Base-by-base conservation (phyloP, 306 rosid genomes). In the Medicago ruthenica region DNA sequence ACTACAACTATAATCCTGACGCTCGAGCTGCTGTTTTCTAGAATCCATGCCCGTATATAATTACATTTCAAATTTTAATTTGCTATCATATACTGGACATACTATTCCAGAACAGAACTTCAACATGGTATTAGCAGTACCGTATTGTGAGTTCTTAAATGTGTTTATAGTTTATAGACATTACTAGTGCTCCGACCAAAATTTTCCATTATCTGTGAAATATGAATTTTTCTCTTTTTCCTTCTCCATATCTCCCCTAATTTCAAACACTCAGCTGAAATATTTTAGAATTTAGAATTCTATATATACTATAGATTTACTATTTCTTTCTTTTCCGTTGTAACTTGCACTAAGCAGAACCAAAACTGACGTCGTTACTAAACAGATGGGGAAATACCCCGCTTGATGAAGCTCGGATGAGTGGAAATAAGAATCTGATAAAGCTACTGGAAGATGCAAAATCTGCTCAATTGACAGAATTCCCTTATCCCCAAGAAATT, bases 361-460 rank as follows among this genome's bases (percentile, higher is more conserved):
- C 16, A 45, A 50, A 34, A 66, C 59, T 51, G 22, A 14, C n/a
- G n/a, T 71, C 6, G 14, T 37, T 66, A 62, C 85, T 71, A 76
- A 76, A 65, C 71, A 95, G 99, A 86, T 90, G 99, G 97, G 97
- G 99, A 83, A 90, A 90, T 75, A 92, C 97, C 67, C 98, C 99
- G 4, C 76, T 95, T 44, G 93, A 89, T 85, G 99, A 90, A 80
- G 93, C 87, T 59, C 89, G 88, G 37, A 89, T 77, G 85, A 85
- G 91, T 75, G 99, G 97, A 81, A 95, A 95, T 81, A 87, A 87
- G 82, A 92, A 88, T 78, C 70, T 95, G 78, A 86, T 90, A 65
- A 88, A 80, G 83, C 82, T 92, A n/a, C 80, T 95, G 61, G 97
- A 89, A 89, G 88, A 79, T 69, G 97, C 97, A 70, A 92, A 88